These are phyloP conservation scores for Termitomyces sp. DNA, from an alignment of 768 basidiomycete genomes.

Conservation along the genomic window DNA sequence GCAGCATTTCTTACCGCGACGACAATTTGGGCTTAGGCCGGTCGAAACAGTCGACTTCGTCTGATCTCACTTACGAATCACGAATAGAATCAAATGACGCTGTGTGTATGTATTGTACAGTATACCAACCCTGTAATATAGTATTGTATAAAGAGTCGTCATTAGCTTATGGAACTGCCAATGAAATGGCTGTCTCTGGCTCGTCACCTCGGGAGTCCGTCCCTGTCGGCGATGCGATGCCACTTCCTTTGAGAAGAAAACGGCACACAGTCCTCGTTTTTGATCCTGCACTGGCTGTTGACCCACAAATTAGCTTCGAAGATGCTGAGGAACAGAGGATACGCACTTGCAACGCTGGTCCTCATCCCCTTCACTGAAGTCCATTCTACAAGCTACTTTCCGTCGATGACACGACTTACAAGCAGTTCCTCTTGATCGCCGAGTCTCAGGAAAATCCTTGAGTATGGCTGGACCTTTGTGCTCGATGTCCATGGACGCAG, in stretches of 20 bases:
- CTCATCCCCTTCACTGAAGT: background rate
- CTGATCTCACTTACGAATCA: background rate
- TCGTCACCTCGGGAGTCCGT: background rate
- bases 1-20: constrained; percentile 13
- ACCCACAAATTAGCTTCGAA: background rate
- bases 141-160: background rate
- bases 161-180: background rate
- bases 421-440: background rate
- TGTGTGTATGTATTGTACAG: background rate
- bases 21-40: constrained; percentile 13
- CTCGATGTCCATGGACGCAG: background rate
- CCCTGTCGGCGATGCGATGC: background rate
- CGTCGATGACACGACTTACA: constrained; percentile 3
- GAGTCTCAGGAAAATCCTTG: background rate
- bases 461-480: background rate
- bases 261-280: background rate
- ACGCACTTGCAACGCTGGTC: constrained; percentile 6
- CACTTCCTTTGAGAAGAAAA: background rate
- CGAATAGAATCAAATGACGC: background rate
- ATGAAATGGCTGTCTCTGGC: background rate
- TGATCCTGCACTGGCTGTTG: background rate
- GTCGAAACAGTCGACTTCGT: constrained; percentile 8
- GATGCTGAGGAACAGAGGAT: background rate
- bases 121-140: background rate
- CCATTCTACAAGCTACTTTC: constrained; percentile 6